Conservation (phyloP, 169 alveolate species). For the Babesia caballi region DNA sequence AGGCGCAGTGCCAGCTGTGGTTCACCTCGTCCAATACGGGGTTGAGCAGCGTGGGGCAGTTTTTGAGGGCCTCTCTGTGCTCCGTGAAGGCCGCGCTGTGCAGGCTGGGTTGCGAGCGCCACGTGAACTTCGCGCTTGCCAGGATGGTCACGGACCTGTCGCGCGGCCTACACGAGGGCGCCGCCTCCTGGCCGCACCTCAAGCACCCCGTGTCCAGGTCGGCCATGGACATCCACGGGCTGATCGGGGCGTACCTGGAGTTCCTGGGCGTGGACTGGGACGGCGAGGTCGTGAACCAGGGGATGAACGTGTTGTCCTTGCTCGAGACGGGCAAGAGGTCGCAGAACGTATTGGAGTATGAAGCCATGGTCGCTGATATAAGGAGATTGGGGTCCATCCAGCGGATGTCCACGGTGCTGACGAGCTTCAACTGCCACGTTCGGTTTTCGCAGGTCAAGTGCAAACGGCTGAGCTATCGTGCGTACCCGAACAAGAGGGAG, state of each 20-base stretch:
- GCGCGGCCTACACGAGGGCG: not conserved
- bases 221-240: not conserved
- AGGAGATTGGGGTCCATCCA: slow-evolving; percentile 1
- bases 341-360: not conserved
- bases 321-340: not conserved
- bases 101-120: slow-evolving; percentile 1
- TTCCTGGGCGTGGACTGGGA: slow-evolving; percentile 26
- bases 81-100: slow-evolving; percentile 4
- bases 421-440: not conserved
- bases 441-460: not conserved
- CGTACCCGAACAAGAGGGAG: not conserved
- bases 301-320: not conserved
- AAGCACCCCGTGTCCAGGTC: slow-evolving; percentile 1
- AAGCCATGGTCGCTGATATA: not conserved
- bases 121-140: not conserved
- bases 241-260: slow-evolving; percentile 4
- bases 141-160: slow-evolving; percentile 1
- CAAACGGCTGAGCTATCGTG: not conserved
- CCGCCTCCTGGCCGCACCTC: not conserved
- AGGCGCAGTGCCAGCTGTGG: slow-evolving; percentile 22
- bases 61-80: not conserved
- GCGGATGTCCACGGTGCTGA: slow-evolving; percentile 6
- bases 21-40: slow-evolving; percentile 4
- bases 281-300: not conserved
- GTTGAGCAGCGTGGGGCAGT: not conserved